These are phyloP conservation scores for Yamadazyma sp. DNA, from an alignment of 1,139 yeast genomes.

Conservation along the genomic window DNA sequence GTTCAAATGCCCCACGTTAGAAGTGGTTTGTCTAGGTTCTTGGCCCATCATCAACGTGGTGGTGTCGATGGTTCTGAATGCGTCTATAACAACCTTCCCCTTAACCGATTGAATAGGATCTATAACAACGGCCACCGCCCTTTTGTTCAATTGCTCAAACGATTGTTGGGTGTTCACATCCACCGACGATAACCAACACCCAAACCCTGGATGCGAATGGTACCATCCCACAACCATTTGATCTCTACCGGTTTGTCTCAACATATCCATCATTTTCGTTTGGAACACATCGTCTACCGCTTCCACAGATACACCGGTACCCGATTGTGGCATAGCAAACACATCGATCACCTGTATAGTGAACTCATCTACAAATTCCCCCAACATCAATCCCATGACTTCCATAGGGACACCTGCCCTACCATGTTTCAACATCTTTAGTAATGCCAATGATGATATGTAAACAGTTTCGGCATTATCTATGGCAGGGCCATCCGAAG, in stretches of 20 bases:
- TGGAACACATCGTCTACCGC: slow-evolving; percentile 99
- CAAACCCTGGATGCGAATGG: slow-evolving; percentile 97
- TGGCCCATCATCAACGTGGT: slow-evolving; percentile 91
- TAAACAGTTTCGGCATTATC: slow-evolving; percentile 97
- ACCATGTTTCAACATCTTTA: slow-evolving; percentile 97
- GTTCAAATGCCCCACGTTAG: slow-evolving; percentile 91
- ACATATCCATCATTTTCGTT: slow-evolving; percentile 99
- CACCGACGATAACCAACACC: slow-evolving; percentile 98
- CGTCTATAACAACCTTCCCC: slow-evolving; percentile 98
- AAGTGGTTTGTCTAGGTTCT: slow-evolving; percentile 97
- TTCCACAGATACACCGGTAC: slow-evolving; percentile 98
- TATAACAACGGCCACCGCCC: slow-evolving; percentile 97
- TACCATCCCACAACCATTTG: slow-evolving; percentile 99
- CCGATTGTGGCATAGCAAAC: slow-evolving; percentile 98
- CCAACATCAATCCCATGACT: slow-evolving; percentile 99
- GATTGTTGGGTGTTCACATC: slow-evolving; percentile 98
- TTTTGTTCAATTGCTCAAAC: slow-evolving; percentile 89
- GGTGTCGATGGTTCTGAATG: slow-evolving; percentile 91
- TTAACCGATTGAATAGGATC: slow-evolving; percentile 98
- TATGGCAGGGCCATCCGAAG: slow-evolving; percentile 75
- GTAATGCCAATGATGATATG: slow-evolving; percentile 89
- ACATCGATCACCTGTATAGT: slow-evolving; percentile 97
- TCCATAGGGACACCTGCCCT: slow-evolving; percentile 99
- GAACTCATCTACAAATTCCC: slow-evolving; percentile 96
- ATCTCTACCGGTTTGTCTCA: slow-evolving; percentile 96